Evolutionary conservation across 139 green algal species (phyloP).

Genomic region (Micromonas pusilla): DNA sequence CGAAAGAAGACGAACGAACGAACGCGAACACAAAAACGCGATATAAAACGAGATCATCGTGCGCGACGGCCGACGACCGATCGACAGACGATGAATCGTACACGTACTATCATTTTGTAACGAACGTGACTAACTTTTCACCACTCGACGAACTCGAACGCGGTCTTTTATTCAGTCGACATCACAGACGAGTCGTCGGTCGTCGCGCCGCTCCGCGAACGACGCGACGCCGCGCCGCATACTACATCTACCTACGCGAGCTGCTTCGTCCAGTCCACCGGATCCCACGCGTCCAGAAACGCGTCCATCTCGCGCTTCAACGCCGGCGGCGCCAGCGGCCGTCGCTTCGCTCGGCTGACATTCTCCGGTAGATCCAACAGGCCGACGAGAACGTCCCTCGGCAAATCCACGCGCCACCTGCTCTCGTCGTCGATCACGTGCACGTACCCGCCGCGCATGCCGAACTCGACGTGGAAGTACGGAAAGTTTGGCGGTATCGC

Average conservation of each 20-base stretch:
- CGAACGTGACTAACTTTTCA: no score
- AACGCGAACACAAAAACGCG: no score
- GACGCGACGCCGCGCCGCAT: no score
- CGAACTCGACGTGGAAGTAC: slow-evolving; percentile 79
- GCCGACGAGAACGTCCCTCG: slow-evolving; percentile 61
- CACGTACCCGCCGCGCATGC: slow-evolving; percentile 58
- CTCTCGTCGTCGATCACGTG: slow-evolving; percentile 92
- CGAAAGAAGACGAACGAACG: no score
- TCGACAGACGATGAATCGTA: no score
- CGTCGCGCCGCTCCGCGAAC: no score
- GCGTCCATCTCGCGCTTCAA: slow-evolving; percentile 58
- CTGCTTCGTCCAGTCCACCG: slow-evolving; percentile 80
- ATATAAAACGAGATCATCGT: no score
- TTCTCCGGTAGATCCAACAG: slow-evolving; percentile 70
- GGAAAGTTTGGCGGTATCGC: slow-evolving; percentile 89
- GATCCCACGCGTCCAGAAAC: slow-evolving; percentile 65
- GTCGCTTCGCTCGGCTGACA: slow-evolving; percentile 52
- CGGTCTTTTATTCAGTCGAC: no score
- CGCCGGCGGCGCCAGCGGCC: slow-evolving; percentile 33
- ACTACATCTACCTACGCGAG: slow-evolving; percentile 40
- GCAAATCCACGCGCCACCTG: slow-evolving; percentile 68
- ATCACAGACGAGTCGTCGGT: no score
- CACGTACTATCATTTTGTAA: no score
- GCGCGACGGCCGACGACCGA: no score
- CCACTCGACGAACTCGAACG: not conserved